Conservation (phyloP, 495 filamentous ascomycete species). For the Tetracladium setigerum region DNA sequence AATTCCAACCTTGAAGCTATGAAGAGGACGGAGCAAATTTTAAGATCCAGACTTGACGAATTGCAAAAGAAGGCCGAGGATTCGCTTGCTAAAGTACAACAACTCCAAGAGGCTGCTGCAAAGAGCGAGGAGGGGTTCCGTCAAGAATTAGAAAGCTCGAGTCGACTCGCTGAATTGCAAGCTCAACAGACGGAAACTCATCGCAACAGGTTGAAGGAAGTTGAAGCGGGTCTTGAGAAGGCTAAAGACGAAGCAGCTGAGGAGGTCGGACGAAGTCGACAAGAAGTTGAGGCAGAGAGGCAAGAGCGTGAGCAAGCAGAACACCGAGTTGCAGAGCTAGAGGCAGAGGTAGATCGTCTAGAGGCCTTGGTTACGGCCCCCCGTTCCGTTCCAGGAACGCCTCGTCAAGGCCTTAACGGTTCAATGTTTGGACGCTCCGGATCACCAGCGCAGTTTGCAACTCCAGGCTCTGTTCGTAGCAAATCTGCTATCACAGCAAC, state of each 20-base stretch:
- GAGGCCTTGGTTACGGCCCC: slow-evolving; percentile 34
- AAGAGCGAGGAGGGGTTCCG: slow-evolving; percentile 73
- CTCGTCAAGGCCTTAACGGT: slow-evolving; percentile 44
- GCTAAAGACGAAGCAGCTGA: slow-evolving; percentile 73
- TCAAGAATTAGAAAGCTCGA: slow-evolving; percentile 71
- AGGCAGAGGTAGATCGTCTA: slow-evolving; percentile 61
- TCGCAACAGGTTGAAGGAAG: slow-evolving; percentile 71
- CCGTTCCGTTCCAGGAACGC: slow-evolving; percentile 48
- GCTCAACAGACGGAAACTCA: slow-evolving; percentile 75
- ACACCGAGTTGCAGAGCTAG: slow-evolving; percentile 63
- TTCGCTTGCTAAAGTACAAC: slow-evolving; percentile 67
- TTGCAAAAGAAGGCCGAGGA: slow-evolving; percentile 82
- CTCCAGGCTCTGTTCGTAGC: slow-evolving; percentile 40
- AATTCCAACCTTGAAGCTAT: slow-evolving; percentile 66
- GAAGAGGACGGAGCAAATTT: slow-evolving; percentile 66
- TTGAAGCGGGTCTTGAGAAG: slow-evolving; percentile 68
- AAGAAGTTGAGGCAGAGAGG: slow-evolving; percentile 77
- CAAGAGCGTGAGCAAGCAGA: slow-evolving; percentile 63
- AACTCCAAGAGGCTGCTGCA: slow-evolving; percentile 73
- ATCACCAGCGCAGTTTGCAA: slow-evolving; percentile 42
- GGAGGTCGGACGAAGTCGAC: slow-evolving; percentile 67
- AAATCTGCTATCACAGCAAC: slow-evolving; percentile 38
- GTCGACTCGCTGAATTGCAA: slow-evolving; percentile 77
- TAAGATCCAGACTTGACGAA: slow-evolving; percentile 76
- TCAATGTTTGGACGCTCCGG: slow-evolving; percentile 30